Evolutionary conservation across 169 alveolate species (phyloP), one percentile per base, ranked within the genome.

Genomic region (Plasmodium cynomolgi): DNA sequence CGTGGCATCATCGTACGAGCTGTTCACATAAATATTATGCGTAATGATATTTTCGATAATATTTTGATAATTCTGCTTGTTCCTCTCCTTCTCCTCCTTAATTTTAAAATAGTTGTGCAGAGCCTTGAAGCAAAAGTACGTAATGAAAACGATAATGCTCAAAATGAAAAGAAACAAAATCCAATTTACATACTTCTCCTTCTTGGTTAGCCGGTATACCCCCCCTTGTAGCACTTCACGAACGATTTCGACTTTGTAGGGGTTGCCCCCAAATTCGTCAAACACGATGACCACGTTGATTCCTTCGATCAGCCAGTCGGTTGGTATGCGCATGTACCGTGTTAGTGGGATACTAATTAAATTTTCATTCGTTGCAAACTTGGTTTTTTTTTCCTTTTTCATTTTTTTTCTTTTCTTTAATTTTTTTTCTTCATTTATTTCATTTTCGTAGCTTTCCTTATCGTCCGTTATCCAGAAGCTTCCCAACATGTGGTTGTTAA

Each of bases 391-490:
- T 88, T 80, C 82, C 33, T 79, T 88, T 81, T 91, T 91, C 29
- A n/a, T 91, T 80, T 88, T 88, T 80, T 56, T 88, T 29, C 11
- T 81, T 39, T 81, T 91, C 81, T 91, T 72, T 23, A 81, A 50
- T 81, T 72, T 31, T 82, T 44, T 39, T 31, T 91, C 92, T 54
- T 81, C 95, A 71, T 50, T 81, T n/a, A 91, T 71, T 91, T 91
- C 95, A 62, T 73, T 91, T 81, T 81, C 95, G 75, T 91, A 91
- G 34, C 95, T 91, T 31, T 81, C 92, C 26, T 17, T 39, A 77
- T 91, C 95, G 74, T 91, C 95, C 7, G 95, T 91, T 29, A 72
- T 47, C 95, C 95, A 91, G 74, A 91, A 91, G 74, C 95, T 91
- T 39, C 95, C 95, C 37, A 91, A 72, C 71, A 91, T 41, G 77